Evolutionary conservation across 2,329 filamentous ascomycete genomes (phyloP), one percentile per base, ranked within the genome.

Genomic region (Neonectria hederae): DNA sequence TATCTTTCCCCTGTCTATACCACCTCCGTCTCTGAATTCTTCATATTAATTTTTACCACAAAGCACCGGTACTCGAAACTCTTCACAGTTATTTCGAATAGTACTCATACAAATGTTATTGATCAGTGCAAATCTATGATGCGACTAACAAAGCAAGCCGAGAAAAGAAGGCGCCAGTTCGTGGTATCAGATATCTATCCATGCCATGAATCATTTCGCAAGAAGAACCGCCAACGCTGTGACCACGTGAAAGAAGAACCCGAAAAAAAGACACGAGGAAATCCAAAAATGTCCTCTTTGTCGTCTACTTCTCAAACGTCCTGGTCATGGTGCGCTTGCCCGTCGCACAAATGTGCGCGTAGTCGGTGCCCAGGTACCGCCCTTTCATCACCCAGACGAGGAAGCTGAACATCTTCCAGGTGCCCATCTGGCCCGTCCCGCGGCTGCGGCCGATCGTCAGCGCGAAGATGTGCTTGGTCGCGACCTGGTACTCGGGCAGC

Each of bases 361-460:
- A 70, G 30, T 81, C 72, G 1, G 78, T 79, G 4, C 80, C 80
- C 54, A 83, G 59, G 51, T 75, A 70, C 1, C 80, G 72, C 0
- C 78, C 78, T 74, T 83, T 83, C 26, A 76, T 30, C 54, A 70
- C 79, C 74, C 78, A 81, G 32, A 82, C 70, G 22, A 82, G 21
- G 43, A 79, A 68, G 62, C 79, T 78, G 10, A 78, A 79, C n/a
- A 80, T 14, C 72, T 79, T 81, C 61, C 76, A 75, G 1, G 54
- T 71, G 10, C 77, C 77, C 55, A 80, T 66, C 68, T 82, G 79
- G 1, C 80, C 80, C 0, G 78, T 78, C 3, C 71, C 81, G 13
- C 77, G 75, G 63, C 76, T 78, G 54, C 78, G 76, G 1, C 82
- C 82, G 13, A 83, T 58, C 1, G 81, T 81, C 26, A 82, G 63